A percentile compares a stretch with the other conserved stretches of the same genome.
These are phyloP conservation scores for Aegilops umbellulata DNA, from an alignment of 176 grass and related monocot genomes.

Conservation along the genomic window DNA sequence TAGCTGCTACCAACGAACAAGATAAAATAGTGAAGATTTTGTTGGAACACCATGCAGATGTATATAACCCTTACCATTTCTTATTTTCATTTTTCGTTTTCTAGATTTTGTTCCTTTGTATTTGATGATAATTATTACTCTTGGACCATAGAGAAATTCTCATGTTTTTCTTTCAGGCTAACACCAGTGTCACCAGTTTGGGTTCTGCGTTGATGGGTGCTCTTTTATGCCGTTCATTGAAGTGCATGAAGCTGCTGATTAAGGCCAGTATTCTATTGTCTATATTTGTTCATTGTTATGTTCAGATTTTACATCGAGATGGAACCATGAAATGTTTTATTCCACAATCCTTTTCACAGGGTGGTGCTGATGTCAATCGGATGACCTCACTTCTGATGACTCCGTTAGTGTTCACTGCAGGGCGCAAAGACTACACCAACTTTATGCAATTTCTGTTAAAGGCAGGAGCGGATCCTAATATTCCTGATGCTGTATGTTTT, in stretches of 20 bases:
- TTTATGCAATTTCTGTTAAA: slow-evolving; percentile 29
- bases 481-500: slow-evolving; percentile 32
- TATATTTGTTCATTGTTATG: neutral
- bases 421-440: slow-evolving; percentile 14
- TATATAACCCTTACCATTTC: neutral
- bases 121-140: neutral
- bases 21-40: slow-evolving; percentile 38
- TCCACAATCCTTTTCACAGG: slow-evolving; percentile 28
- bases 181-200: neutral
- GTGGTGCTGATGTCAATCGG: slow-evolving; percentile 41
- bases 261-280: slow-evolving; percentile 22
- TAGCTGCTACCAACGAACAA: neutral
- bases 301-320: neutral
- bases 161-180: slow-evolving; percentile 23
- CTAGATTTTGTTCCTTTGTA: neutral
- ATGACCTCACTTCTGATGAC: neutral
- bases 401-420: slow-evolving; percentile 27
- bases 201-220: neutral
- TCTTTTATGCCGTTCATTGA: slow-evolving; percentile 24
- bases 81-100: neutral
- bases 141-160: no score
- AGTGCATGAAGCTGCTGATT: slow-evolving; percentile 47
- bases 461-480: slow-evolving; percentile 46
- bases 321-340: neutral
- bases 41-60: slow-evolving; percentile 37